These are phyloP conservation scores for Phytophthora hybrid DNA, from an alignment of 352 stramenopile species.

Conservation along the genomic window DNA sequence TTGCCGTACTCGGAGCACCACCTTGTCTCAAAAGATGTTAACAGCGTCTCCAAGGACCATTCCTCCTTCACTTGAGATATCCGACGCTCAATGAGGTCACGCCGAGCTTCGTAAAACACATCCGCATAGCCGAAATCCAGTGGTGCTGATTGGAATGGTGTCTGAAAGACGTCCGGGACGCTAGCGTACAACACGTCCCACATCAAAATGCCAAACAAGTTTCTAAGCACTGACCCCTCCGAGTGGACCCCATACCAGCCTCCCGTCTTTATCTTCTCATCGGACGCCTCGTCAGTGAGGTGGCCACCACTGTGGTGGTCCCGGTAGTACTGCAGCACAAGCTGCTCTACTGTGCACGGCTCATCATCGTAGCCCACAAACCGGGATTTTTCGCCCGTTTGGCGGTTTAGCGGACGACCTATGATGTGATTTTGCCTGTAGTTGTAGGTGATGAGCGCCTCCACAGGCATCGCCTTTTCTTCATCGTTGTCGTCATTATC, in stretches of 20 bases:
- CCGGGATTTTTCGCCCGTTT: constrained; percentile 80
- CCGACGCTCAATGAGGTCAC: constrained; percentile 53
- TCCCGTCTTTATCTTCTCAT: constrained; percentile 23
- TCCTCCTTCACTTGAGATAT: constrained; percentile 50
- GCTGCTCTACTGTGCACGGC: constrained; percentile 83
- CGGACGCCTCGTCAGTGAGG: constrained; percentile 8
- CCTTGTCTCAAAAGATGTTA: constrained; percentile 42
- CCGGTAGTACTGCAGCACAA: constrained; percentile 84
- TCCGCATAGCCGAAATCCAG: constrained; percentile 78
- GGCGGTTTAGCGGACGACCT: constrained; percentile 76
- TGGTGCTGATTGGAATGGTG: constrained; percentile 75
- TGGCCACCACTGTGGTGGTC: constrained; percentile 23
- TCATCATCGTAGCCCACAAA: constrained; percentile 92
- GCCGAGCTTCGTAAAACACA: constrained; percentile 56
- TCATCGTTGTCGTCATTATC: constrained; percentile 17
- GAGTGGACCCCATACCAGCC: constrained; percentile 91
- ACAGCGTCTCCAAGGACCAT: constrained; percentile 57
- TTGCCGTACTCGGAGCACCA: constrained; percentile 63
- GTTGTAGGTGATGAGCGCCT: constrained; percentile 28
- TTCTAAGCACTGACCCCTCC: constrained; percentile 74
- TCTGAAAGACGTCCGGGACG: constrained; percentile 90
- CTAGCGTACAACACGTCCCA: constrained; percentile 87
- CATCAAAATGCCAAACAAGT: constrained; percentile 89
- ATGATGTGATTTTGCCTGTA: constrained; percentile 66
- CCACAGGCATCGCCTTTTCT: constrained; percentile 12